Percentiles rank a stretch among this genome's conserved stretches.
These are phyloP conservation scores for Russula virescens DNA, from an alignment of 768 basidiomycete species.

Conservation along the genomic window DNA sequence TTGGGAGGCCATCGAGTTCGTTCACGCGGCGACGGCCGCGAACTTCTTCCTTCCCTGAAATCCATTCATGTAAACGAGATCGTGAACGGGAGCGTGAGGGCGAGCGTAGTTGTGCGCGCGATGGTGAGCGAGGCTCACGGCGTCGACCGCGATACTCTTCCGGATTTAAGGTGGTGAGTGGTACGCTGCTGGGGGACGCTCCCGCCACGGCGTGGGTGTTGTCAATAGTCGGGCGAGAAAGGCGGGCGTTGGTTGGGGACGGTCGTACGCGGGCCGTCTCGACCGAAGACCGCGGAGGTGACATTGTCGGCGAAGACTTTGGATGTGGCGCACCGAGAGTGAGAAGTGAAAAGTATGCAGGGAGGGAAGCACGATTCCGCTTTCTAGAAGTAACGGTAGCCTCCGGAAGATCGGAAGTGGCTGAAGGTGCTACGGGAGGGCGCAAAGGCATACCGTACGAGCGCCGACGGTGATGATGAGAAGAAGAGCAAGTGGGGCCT, in stretches of 20 bases:
- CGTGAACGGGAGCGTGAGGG: constrained; percentile 1
- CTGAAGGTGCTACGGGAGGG: background rate
- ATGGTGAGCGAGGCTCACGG: constrained; percentile 12
- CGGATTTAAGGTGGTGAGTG: background rate
- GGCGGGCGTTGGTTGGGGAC: constrained; percentile 18
- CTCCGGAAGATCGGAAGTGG: constrained; percentile 4
- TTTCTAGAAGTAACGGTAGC: constrained; percentile 16
- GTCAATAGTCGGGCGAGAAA: constrained; percentile 14
- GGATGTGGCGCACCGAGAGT: constrained; percentile 18
- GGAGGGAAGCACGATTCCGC: constrained; percentile 24
- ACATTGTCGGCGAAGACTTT: constrained; percentile 14
- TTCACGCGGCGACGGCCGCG: constrained; percentile 19
- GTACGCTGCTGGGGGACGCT: constrained; percentile 11
- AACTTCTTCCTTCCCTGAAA: background rate
- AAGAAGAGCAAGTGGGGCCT: constrained; percentile 10
- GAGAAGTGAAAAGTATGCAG: constrained; percentile 28
- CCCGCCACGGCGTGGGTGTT: constrained; percentile 19
- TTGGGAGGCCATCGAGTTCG: constrained; percentile 18
- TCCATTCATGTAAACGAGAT: constrained; percentile 7
- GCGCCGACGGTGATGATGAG: constrained; percentile 12
- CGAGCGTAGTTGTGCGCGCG: constrained; percentile 5
- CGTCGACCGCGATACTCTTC: constrained; percentile 18
- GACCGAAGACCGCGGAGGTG: constrained; percentile 22
- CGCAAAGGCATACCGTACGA: constrained; percentile 11
- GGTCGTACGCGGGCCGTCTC: constrained; percentile 17